A percentile compares a stretch with the other conserved stretches of the same genome.
Conservation (phyloP, 108 stramenopile genomes). For the Epithemia pelagica region DNA sequence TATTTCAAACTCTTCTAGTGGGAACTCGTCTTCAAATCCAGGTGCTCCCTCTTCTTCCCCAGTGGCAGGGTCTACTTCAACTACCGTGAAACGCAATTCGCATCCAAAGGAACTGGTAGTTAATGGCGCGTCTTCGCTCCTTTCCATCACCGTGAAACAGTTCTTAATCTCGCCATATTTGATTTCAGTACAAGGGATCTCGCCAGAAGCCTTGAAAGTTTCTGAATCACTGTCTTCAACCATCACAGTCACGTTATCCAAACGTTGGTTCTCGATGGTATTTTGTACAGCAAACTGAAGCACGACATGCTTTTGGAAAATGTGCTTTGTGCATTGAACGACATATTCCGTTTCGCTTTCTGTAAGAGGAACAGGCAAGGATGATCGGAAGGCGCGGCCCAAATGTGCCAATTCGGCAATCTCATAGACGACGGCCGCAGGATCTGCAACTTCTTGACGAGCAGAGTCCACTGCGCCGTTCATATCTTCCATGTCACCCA, state of each 20-base stretch:
- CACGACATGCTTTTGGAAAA: conserved; percentile 82
- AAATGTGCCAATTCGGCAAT: conserved; percentile 81
- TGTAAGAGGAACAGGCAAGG: conserved; percentile 58
- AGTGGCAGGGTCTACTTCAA: conserved; percentile 71
- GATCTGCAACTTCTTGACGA: conserved; percentile 51
- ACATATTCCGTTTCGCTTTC: conserved; percentile 90
- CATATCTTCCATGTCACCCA: conserved; percentile 12
- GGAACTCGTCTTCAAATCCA: conserved; percentile 89
- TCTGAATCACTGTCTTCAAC: conserved; percentile 75
- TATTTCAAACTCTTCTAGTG: conserved; percentile 83
- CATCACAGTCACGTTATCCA: conserved; percentile 74
- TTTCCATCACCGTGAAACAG: conserved; percentile 70
- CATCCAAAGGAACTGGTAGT: conserved; percentile 41
- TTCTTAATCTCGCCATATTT: conserved; percentile 64
- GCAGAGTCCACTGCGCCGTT: conserved; percentile 22
- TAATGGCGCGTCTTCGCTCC: conserved; percentile 33
- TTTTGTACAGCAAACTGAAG: conserved; percentile 90
- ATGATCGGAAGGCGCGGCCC: conserved; percentile 77
- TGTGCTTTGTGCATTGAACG: conserved; percentile 85
- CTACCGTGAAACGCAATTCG: conserved; percentile 73
- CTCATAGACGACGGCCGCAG: conserved; percentile 73
- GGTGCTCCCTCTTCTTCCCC: conserved; percentile 71
- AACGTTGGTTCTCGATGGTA: conserved; percentile 88
- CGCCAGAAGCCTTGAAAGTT: conserved; percentile 46
- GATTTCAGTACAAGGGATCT: conserved; percentile 46